phyloP scores from a whole-genome alignment of 352 stramenopile species.

The Phytophthora macrochlamydospora region DNA sequence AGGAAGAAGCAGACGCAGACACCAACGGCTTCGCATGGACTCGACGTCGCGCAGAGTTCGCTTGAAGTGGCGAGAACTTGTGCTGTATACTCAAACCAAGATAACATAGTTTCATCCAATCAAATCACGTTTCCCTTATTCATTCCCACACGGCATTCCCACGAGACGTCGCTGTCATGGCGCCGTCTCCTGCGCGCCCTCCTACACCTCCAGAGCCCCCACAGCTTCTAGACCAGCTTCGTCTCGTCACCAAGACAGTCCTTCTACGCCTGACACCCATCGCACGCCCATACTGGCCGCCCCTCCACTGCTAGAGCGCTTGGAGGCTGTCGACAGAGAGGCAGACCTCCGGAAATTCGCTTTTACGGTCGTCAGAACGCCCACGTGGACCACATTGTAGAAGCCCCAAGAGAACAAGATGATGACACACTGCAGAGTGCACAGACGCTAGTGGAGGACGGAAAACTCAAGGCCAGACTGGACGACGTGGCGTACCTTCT shows the following conservation, averaged over 20 bases:
- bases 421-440: conserved; percentile 44
- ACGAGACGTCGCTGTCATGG: conserved; percentile 3
- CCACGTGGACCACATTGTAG: conserved; percentile 35
- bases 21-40: conserved; percentile 24
- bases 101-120: not conserved
- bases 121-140: not conserved
- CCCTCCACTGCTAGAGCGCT: conserved; percentile 10
- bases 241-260: conserved; percentile 1
- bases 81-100: too few relatives aligned
- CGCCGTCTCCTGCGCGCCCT: conserved; percentile 16
- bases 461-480: conserved; percentile 47
- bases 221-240: not conserved
- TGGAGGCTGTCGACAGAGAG: conserved; percentile 29
- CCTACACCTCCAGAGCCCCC: not conserved
- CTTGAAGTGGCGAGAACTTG: not conserved
- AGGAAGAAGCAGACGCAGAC: not conserved
- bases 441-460: conserved; percentile 68
- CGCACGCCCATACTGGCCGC: not conserved
- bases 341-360: conserved; percentile 49
- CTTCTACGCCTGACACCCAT: not conserved
- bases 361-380: conserved; percentile 51
- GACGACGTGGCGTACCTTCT: conserved; percentile 70
- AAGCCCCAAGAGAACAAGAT: conserved; percentile 3
- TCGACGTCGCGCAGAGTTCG: conserved; percentile 15
- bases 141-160: not conserved